phyloP scores from a whole-genome alignment of 1,284 basidiomycete genomes.

The Ceratobasidium sp. region DNA sequence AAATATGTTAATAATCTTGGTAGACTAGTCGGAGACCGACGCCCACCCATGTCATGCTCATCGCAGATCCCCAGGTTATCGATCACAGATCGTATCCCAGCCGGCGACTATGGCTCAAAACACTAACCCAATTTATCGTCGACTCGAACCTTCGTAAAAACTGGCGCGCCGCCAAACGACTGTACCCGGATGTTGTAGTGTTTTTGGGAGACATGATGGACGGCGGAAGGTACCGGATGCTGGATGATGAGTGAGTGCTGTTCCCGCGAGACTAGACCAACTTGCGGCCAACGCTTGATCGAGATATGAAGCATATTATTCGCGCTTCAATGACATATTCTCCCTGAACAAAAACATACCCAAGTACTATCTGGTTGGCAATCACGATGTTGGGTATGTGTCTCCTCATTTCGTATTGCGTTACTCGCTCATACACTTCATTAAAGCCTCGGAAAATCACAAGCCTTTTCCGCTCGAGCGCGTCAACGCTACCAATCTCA shows the following conservation, averaged over 20 bases:
- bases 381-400: constrained; percentile 79
- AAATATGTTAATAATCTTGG: constrained; percentile 39
- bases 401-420: constrained; percentile 38
- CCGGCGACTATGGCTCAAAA: constrained; percentile 53
- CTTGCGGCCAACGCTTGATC: constrained; percentile 34
- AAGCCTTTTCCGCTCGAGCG: constrained; percentile 63
- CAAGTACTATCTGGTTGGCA: constrained; percentile 79
- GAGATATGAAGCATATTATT: constrained; percentile 68
- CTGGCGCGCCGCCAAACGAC: constrained; percentile 68
- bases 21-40: constrained; percentile 42
- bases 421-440: constrained; percentile 19
- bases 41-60: constrained; percentile 70
- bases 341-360: constrained; percentile 54
- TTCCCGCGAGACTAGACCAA: constrained; percentile 8
- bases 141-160: constrained; percentile 76
- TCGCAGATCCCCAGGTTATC: constrained; percentile 80
- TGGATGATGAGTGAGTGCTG: constrained; percentile 67
- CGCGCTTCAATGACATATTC: constrained; percentile 70
- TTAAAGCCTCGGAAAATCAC: constrained; percentile 65
- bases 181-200: constrained; percentile 73
- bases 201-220: constrained; percentile 84
- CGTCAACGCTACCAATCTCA: constrained; percentile 67
- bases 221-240: constrained; percentile 66
- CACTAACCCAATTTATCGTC: constrained; percentile 59
- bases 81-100: constrained; percentile 59